These are phyloP conservation scores for Rhizopogon roseolus DNA, from an alignment of 768 basidiomycete species.

Conservation along the genomic window DNA sequence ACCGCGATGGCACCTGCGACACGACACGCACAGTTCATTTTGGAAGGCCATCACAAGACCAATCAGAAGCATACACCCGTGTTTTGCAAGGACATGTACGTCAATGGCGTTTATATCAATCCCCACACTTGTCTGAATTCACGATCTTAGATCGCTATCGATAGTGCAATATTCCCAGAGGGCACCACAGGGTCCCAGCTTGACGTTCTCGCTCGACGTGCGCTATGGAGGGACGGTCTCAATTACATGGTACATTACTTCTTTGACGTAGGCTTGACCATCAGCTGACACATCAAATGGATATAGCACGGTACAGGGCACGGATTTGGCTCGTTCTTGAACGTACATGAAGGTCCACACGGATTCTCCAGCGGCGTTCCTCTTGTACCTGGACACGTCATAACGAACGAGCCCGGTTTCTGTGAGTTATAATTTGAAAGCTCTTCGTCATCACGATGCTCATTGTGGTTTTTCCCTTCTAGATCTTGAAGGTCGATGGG, in stretches of 20 bases:
- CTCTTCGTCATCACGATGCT: constrained; percentile 7
- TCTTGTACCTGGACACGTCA: constrained; percentile 80
- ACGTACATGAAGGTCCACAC: constrained; percentile 81
- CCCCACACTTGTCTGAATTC: constrained; percentile 13
- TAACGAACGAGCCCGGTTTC: constrained; percentile 93
- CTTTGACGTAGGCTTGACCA: constrained; percentile 3
- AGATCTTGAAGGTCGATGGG: constrained; percentile 80
- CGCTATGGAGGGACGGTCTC: constrained; percentile 81
- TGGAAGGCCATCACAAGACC: constrained; percentile 79
- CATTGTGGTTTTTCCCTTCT: constrained; percentile 8
- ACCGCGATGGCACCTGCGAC: constrained; percentile 86
- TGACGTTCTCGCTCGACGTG: constrained; percentile 86
- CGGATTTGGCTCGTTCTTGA: constrained; percentile 84
- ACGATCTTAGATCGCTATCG: constrained; percentile 74
- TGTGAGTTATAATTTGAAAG: constrained; percentile 45
- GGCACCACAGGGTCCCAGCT: constrained; percentile 81
- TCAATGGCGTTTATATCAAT: constrained; percentile 20
- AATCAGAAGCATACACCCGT: constrained; percentile 88
- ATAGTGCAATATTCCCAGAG: constrained; percentile 84
- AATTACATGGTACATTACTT: constrained; percentile 61
- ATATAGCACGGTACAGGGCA: constrained; percentile 86
- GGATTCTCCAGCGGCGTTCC: constrained; percentile 67
- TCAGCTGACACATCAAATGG: constrained; percentile 11
- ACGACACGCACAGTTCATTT: constrained; percentile 83
- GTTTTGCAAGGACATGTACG: constrained; percentile 95